Evolutionary conservation across 139 green algal genomes (phyloP).

Genomic region (Chara braunii): DNA sequence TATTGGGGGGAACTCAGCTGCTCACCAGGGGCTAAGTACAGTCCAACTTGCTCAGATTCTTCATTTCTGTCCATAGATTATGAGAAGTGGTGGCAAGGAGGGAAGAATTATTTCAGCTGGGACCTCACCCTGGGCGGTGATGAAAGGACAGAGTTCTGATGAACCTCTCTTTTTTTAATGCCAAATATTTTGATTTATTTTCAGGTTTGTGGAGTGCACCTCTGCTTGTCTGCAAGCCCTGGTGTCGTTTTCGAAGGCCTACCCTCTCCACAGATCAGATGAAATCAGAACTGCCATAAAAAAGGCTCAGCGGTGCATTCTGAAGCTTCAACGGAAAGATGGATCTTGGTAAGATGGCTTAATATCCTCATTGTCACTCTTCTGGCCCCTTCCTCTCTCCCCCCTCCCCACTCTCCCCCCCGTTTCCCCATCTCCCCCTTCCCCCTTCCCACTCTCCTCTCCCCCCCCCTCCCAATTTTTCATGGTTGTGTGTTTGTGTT

Average conservation of each 20-base stretch:
- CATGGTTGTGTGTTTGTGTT: too few relatives aligned
- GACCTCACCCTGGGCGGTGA: too few relatives aligned
- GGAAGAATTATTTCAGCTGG: too few relatives aligned
- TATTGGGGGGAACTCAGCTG: too few relatives aligned
- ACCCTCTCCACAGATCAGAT: slow-evolving; percentile 30
- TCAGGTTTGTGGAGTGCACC: slow-evolving; percentile 87
- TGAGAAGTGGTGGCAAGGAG: too few relatives aligned
- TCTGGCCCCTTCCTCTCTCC: background rate
- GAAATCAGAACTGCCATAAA: slow-evolving; percentile 41
- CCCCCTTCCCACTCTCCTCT: background rate
- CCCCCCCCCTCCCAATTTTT: too few relatives aligned
- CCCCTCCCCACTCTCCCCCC: background rate
- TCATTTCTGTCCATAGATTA: too few relatives aligned
- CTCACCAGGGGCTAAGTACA: too few relatives aligned
- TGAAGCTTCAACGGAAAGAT: slow-evolving; percentile 68
- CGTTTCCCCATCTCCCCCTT: background rate
- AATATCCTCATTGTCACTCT: background rate
- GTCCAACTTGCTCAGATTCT: too few relatives aligned
- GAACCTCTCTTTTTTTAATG: too few relatives aligned
- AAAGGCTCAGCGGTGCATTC: slow-evolving; percentile 55
- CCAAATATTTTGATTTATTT: too few relatives aligned
- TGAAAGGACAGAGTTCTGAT: too few relatives aligned
- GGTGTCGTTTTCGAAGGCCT: slow-evolving; percentile 49
- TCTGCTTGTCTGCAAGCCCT: slow-evolving; percentile 88
- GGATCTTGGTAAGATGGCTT: slow-evolving; percentile 65